Percentiles rank a stretch among this genome's conserved stretches.
Conservation (phyloP, 176 grass and related monocot species). For the Guadua angustifolia region DNA sequence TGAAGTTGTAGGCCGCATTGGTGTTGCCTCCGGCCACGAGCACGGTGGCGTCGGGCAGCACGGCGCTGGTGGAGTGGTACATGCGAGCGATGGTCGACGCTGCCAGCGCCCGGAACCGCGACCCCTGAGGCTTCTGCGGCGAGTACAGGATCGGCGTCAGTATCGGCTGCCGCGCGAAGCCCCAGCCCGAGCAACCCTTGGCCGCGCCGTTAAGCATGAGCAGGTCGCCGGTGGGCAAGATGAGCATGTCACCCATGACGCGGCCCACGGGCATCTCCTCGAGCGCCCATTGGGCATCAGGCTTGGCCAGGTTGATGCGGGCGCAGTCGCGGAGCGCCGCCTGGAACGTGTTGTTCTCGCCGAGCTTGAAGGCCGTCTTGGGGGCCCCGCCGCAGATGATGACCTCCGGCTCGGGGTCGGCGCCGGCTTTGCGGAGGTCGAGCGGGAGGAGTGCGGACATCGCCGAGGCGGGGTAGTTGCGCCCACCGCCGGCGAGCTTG, state of each 20-base stretch:
- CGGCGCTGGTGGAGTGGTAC: slow-evolving; percentile 84
- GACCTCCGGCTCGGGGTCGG: slow-evolving; percentile 58
- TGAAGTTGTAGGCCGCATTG: slow-evolving; percentile 75
- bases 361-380: slow-evolving; percentile 59
- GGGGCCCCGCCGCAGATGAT: slow-evolving; percentile 74
- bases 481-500: slow-evolving; percentile 54
- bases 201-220: slow-evolving; percentile 72
- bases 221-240: slow-evolving; percentile 78
- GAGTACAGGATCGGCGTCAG: slow-evolving; percentile 70
- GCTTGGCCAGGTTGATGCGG: slow-evolving; percentile 55
- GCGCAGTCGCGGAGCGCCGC: slow-evolving; percentile 61
- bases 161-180: slow-evolving; percentile 57
- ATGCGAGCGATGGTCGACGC: slow-evolving; percentile 61
- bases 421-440: slow-evolving; percentile 52
- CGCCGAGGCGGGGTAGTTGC: slow-evolving; percentile 81
- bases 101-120: slow-evolving; percentile 58
- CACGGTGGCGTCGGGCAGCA: slow-evolving; percentile 86
- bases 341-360: slow-evolving; percentile 52
- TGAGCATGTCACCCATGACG: slow-evolving; percentile 89
- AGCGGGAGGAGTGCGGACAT: slow-evolving; percentile 82
- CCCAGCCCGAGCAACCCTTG: slow-evolving; percentile 76
- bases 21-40: slow-evolving; percentile 87
- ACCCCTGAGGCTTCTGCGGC: slow-evolving; percentile 16
- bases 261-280: slow-evolving; percentile 77
- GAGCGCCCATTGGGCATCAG: slow-evolving; percentile 51